Evolutionary conservation across 345 rosid genomes (phyloP), one percentile per base, ranked within the genome.

Genomic region (Clausena lansium): DNA sequence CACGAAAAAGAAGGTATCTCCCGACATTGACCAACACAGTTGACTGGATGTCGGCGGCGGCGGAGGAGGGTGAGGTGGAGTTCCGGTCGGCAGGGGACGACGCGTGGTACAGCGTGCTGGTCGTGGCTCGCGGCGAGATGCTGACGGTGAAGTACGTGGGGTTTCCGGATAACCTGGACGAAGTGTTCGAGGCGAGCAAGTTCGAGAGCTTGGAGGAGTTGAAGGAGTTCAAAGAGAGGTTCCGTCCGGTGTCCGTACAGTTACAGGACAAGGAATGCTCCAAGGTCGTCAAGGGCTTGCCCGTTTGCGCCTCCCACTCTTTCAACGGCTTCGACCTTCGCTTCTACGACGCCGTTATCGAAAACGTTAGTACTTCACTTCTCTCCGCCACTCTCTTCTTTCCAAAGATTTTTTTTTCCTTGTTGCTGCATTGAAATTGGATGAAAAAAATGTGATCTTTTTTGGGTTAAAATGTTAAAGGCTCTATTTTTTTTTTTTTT

Each of bases 311-410:
- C 72, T 81, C 92, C 7, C 77, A 78, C 20, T 67, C 82, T 74
- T 63, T 81, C n/a, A 22, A 3, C 45, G 36, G 7, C n/a, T 1
- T 10, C 24, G 89, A 85, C 64, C 4, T 27, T 79, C 87, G 64
- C 64, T 89, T 81, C 84, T 83, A 81, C 81, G 92, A 87, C 76
- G 90, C 85, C 78, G 25, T 81, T 19, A 61, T 89, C 5, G 92
- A 89, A 1, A 73, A 76, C 45, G 90, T 87, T 2, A 22, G 74
- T 52, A 52, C 50, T 45, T 45, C 5, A 17, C 22, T 52, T 19
- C 57, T 13, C 50, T 45, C 50, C 11, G 17, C 50, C 50, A 13
- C 57, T 52, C 22, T 17, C 57, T 52, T 50, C 0, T 50, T 50
- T 50, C 19, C 14, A 50, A 50, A 50, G 55, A 47, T 47, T 15